phyloP scores from a whole-genome alignment of 2,329 filamentous ascomycete genomes.

The Nemania diffusa region DNA sequence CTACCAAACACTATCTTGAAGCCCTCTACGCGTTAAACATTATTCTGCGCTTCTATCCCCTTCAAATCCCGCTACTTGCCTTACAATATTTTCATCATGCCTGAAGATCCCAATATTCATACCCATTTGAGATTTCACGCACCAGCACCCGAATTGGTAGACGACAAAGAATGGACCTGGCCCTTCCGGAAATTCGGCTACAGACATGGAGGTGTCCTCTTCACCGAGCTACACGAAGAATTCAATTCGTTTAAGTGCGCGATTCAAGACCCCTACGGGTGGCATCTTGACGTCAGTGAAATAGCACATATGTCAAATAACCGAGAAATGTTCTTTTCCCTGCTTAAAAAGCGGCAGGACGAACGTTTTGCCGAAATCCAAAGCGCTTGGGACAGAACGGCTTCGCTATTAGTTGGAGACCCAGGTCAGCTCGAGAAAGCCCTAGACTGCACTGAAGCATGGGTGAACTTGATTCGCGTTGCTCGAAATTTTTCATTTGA shows the following conservation, averaged over 20 bases:
- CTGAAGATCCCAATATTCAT: neutral
- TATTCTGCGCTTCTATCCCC: neutral
- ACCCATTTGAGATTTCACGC: neutral
- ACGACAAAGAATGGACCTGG: neutral
- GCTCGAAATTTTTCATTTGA: conserved; percentile 25
- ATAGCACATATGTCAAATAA: neutral
- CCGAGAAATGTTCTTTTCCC: neutral
- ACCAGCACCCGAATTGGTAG: neutral
- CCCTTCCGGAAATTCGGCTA: conserved; percentile 21
- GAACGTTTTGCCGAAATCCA: conserved; percentile 12
- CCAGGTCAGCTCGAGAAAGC: neutral
- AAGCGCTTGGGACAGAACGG: neutral
- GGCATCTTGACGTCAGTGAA: conserved; percentile 21
- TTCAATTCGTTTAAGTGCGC: conserved; percentile 16
- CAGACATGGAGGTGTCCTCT: neutral
- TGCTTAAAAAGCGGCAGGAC: conserved; percentile 13
- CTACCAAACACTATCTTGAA: neutral
- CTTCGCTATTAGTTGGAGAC: neutral
- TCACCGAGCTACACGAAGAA: conserved; percentile 12
- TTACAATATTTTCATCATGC: neutral
- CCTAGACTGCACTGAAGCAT: neutral
- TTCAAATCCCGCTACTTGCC: neutral
- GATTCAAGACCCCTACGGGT: conserved; percentile 24
- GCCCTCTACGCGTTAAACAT: too few relatives aligned
- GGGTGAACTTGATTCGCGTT: conserved; percentile 2